Evolutionary conservation across 1,139 yeast genomes (phyloP).

Genomic region (Hansenula anomala): DNA sequence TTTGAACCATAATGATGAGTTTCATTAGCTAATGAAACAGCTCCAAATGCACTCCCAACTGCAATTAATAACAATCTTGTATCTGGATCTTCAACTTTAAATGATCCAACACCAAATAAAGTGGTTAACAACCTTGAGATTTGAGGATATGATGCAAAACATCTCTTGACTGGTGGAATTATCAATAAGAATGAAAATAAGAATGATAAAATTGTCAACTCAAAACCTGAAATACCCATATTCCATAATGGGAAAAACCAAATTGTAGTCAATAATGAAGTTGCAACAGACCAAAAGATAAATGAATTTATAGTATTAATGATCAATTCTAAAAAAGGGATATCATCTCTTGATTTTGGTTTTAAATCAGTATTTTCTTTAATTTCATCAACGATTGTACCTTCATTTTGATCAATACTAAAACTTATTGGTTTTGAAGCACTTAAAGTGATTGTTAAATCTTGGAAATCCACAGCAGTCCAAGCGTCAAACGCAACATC

Average conservation of each 20-base stretch:
- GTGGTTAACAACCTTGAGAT: constrained; percentile 54
- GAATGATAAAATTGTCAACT: constrained; percentile 59
- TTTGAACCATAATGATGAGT: constrained; percentile 37
- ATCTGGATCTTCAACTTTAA: constrained; percentile 61
- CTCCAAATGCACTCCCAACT: constrained; percentile 60
- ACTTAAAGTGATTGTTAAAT: constrained; percentile 38
- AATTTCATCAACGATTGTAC: constrained; percentile 18
- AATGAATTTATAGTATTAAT: constrained; percentile 54
- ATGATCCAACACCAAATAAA: constrained; percentile 72
- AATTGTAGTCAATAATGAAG: constrained; percentile 78
- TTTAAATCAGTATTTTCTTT: constrained; percentile 6
- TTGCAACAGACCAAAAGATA: constrained; percentile 78
- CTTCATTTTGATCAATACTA: constrained; percentile 5
- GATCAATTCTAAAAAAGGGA: constrained; percentile 37
- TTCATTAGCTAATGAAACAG: constrained; percentile 61
- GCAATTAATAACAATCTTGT: constrained; percentile 61
- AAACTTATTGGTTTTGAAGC: constrained; percentile 14
- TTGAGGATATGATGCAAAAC: constrained; percentile 41
- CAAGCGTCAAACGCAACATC: constrained; percentile 85
- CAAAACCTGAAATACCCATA: constrained; percentile 96
- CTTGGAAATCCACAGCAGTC: constrained; percentile 64
- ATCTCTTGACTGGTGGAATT: constrained; percentile 44
- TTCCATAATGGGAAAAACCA: constrained; percentile 99
- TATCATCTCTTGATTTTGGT: constrained; percentile 18
- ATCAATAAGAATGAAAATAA: constrained; percentile 53